Conservation (phyloP, 768 basidiomycete species). For the Lactarius tabidus region DNA sequence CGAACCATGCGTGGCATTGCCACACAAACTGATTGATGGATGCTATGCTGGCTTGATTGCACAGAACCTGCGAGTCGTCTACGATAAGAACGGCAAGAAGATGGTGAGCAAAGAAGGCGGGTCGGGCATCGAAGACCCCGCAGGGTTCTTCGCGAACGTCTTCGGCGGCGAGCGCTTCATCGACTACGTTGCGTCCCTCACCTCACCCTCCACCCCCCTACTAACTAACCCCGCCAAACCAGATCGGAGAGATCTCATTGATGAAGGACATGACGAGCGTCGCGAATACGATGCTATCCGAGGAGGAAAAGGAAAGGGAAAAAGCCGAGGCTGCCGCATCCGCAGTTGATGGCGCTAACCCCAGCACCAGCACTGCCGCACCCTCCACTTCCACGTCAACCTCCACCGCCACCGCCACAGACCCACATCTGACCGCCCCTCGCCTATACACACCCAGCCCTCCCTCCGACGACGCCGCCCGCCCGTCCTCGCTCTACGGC, state of each 20-base stretch:
- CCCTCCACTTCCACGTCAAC: neutral
- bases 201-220: too few species aligned
- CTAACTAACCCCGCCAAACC: too few species aligned
- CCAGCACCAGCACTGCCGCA: slow-evolving; percentile 27
- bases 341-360: slow-evolving; percentile 28
- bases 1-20: neutral
- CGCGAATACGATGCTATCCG: slow-evolving; percentile 83
- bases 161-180: slow-evolving; percentile 92
- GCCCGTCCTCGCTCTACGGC: neutral
- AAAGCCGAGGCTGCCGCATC: slow-evolving; percentile 60
- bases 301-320: slow-evolving; percentile 95
- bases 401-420: too few species aligned
- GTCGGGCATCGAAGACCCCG: slow-evolving; percentile 82
- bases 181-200: slow-evolving; percentile 66
- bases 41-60: slow-evolving; percentile 7
- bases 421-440: too few species aligned
- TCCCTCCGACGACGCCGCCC: slow-evolving; percentile 3
- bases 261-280: slow-evolving; percentile 91
- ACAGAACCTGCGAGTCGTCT: slow-evolving; percentile 82
- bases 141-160: slow-evolving; percentile 91
- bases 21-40: too few species aligned
- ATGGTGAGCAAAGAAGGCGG: slow-evolving; percentile 84
- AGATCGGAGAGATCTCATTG: slow-evolving; percentile 96
- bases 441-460: neutral
- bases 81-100: slow-evolving; percentile 92